phyloP scores from a whole-genome alignment of 2,329 filamentous ascomycete species.

The Penicillium vulpinum region DNA sequence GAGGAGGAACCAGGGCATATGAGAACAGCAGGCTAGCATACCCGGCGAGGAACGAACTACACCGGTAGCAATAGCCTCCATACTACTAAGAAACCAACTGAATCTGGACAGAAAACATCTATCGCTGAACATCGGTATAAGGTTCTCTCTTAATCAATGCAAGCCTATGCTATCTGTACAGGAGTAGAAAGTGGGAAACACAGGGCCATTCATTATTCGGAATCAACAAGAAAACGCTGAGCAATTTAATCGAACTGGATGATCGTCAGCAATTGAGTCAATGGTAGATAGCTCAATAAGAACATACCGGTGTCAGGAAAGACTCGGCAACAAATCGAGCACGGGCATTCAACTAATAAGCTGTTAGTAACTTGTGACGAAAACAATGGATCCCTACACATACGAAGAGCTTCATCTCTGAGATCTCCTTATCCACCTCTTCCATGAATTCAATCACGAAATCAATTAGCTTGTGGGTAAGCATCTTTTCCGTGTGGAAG shows the following conservation, averaged over 20 bases:
- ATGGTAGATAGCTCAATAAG: not conserved
- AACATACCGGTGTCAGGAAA: slow-evolving; percentile 83
- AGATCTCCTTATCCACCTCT: slow-evolving; percentile 99
- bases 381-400: slow-evolving; percentile 33
- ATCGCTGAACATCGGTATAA: slow-evolving; percentile 7
- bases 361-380: not conserved
- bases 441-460: slow-evolving; percentile 99
- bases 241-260: slow-evolving; percentile 33
- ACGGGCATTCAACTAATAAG: slow-evolving; percentile 81
- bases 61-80: not conserved
- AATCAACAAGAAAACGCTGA: slow-evolving; percentile 22
- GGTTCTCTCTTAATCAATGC: slow-evolving; percentile 18
- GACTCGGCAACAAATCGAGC: slow-evolving; percentile 98
- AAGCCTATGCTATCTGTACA: slow-evolving; percentile 29
- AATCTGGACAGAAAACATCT: not conserved
- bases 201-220: slow-evolving; percentile 23
- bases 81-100: not conserved
- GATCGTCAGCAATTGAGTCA: slow-evolving; percentile 8
- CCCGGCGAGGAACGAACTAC: not conserved
- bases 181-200: slow-evolving; percentile 16
- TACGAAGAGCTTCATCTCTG: slow-evolving; percentile 99
- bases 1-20: not conserved
- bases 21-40: not conserved
- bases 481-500: slow-evolving; percentile 96
- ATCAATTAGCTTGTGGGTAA: slow-evolving; percentile 98